Base-by-base conservation (phyloP, 1,139 yeast species). In the Scheffersomyces stambukii region DNA sequence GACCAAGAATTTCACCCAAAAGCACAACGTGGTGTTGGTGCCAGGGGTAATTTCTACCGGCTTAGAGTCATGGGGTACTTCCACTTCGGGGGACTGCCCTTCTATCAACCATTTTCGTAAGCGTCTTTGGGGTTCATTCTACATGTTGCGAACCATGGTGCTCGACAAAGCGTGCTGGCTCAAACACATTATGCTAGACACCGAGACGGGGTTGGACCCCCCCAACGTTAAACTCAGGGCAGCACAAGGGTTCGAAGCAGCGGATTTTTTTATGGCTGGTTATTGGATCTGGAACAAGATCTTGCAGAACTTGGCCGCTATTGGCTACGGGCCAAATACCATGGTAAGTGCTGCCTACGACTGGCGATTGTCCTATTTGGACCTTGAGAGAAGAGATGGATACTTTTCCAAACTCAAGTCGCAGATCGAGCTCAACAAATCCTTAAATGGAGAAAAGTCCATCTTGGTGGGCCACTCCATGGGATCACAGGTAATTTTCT, bases 201-300 rank as follows among this genome's bases (percentile, higher is more conserved):
- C 86, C 0, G 79, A 76, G 36, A 89, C 98, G 0, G 98, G 98
- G 0, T 60, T 91, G 23, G 98, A 91, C 52, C 98, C 98, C 0
- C 81, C 83, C 0, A 73, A 81, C 29, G 72, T 84, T 45, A 81
- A 70, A 41, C 52, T 91, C 20, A 64, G 98, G 35, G 95, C 98
- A 0, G 93, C 96, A 0, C 95, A 85, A 51, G 98, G 98, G 0
- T 85, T 91, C 57, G 97, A 91, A 45, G 94, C 97, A 1, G 93
- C 96, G 0, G 98, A 91, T 57, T 91, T 88, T 57, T 91, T 91
- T 50, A 78, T 91, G 55, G 86, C 97, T 4, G 98, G 98, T 0
- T 91, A 91, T 57, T 91, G 98, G 98, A 85, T 91, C 45, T 91
- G 98, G 98, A 86, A 86, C 53, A 91, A 93, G 52, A 76, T 91